These are phyloP conservation scores for Lodderomyces elongisporus DNA, from an alignment of 1,139 yeast species.

Conservation along the genomic window DNA sequence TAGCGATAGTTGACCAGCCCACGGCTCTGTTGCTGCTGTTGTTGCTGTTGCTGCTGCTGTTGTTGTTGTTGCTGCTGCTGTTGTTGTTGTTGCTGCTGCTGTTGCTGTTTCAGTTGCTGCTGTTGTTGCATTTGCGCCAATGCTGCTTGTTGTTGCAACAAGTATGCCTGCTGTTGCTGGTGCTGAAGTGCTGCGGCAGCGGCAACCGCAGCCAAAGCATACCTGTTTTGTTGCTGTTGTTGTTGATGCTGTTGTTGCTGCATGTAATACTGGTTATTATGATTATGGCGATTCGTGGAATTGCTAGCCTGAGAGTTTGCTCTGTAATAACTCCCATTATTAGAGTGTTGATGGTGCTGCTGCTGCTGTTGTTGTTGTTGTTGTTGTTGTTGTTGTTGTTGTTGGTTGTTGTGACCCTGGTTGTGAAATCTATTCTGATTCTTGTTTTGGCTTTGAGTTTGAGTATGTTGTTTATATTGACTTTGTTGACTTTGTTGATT, in stretches of 20 bases:
- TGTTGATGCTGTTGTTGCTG: conserved; percentile 9
- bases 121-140: conserved; percentile 11
- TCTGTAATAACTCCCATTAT: not conserved
- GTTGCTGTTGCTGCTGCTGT: conserved; percentile 14
- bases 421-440: not conserved
- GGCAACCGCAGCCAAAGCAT: conserved; percentile 27
- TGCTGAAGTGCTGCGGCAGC: conserved; percentile 29
- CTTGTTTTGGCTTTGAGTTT: not conserved
- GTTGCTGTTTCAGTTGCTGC: conserved; percentile 14
- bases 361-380: not conserved
- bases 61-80: conserved; percentile 7
- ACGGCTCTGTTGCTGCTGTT: conserved; percentile 3
- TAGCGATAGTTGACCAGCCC: conserved; percentile 1
- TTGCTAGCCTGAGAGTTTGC: too few species aligned
- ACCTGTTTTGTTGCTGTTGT: conserved; percentile 17
- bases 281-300: conserved; percentile 8
- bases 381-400: not conserved
- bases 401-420: not conserved
- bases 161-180: conserved; percentile 18
- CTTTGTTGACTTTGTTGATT: conserved; percentile 8
- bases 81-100: conserved; percentile 11
- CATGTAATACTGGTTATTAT: conserved; percentile 8
- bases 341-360: not conserved
- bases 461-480: conserved; percentile 1
- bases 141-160: conserved; percentile 15